A percentile compares a stretch with the other conserved stretches of the same genome.
These are phyloP conservation scores for Danielia reshetovae DNA, from an alignment of 805 yeast species.

Conservation along the genomic window DNA sequence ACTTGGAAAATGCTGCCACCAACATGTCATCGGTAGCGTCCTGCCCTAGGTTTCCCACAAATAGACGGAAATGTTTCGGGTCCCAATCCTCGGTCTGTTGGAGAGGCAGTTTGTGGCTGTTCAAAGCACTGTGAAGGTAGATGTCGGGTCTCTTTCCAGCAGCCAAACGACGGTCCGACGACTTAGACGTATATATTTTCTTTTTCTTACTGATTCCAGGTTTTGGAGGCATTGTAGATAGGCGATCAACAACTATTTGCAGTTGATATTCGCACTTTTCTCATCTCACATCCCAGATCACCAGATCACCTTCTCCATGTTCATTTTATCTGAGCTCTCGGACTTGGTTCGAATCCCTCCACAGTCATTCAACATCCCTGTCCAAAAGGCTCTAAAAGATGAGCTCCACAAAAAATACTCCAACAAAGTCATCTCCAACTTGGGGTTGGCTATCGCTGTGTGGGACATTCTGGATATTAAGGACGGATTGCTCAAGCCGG, in stretches of 20 bases:
- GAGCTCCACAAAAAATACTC: constrained; percentile 83
- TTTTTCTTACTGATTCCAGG: constrained; percentile 11
- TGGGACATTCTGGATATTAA: constrained; percentile 81
- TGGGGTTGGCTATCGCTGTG: constrained; percentile 80
- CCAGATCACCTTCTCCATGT: no score
- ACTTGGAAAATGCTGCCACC: constrained; percentile 51
- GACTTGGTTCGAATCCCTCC: constrained; percentile 91
- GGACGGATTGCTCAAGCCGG: constrained; percentile 88
- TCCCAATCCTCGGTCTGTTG: constrained; percentile 55
- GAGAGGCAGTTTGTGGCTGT: not conserved
- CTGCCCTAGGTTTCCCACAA: constrained; percentile 70
- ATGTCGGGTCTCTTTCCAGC: constrained; percentile 44
- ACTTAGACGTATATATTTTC: constrained; percentile 30
- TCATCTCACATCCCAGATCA: no score
- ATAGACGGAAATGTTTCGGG: constrained; percentile 64
- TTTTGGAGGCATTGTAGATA: not conserved
- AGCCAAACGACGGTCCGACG: constrained; percentile 55
- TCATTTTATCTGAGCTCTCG: constrained; percentile 72
- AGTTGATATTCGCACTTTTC: not conserved
- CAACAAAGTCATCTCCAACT: constrained; percentile 75
- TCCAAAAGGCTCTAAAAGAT: constrained; percentile 67
- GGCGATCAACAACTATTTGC: not conserved
- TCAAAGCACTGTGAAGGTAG: constrained; percentile 11
- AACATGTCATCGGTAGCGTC: constrained; percentile 61
- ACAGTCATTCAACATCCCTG: constrained; percentile 68